phyloP scores from a whole-genome alignment of 768 basidiomycete species.

The Phylloporus scabripes region DNA sequence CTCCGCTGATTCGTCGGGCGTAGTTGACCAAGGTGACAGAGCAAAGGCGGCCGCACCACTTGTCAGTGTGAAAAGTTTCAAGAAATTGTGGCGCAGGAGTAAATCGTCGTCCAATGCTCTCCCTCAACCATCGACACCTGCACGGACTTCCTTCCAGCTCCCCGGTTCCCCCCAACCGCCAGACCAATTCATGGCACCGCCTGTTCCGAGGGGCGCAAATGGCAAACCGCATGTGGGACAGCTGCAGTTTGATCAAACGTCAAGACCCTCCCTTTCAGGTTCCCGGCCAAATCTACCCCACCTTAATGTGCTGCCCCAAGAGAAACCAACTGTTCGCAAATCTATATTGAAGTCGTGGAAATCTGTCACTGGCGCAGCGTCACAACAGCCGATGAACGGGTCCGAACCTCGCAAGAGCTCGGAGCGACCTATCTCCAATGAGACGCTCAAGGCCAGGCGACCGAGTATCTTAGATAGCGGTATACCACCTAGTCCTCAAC shows the following conservation, averaged over 20 bases:
- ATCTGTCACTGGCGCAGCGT: constrained; percentile 35
- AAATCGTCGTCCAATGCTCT: constrained; percentile 37
- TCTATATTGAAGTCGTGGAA: constrained; percentile 70
- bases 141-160: constrained; percentile 33
- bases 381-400: constrained; percentile 25
- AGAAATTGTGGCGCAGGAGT: constrained; percentile 75
- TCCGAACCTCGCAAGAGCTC: constrained; percentile 35
- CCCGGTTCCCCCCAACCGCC: constrained; percentile 27
- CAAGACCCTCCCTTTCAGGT: constrained; percentile 31
- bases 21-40: constrained; percentile 26
- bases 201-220: constrained; percentile 25
- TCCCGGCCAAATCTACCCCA: constrained; percentile 27
- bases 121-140: constrained; percentile 33
- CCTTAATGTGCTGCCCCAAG: constrained; percentile 26
- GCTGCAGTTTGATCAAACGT: constrained; percentile 68
- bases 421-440: constrained; percentile 34
- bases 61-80: constrained; percentile 69
- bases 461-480: constrained; percentile 43
- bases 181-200: constrained; percentile 23
- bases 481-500: constrained; percentile 59
- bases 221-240: constrained; percentile 36
- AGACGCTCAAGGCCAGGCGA: constrained; percentile 37
- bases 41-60: constrained; percentile 41
- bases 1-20: constrained; percentile 62
- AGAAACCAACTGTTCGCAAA: constrained; percentile 50